phyloP scores from a whole-genome alignment of 371 early-diverging fungal genomes.

The Parasitella parasitica region DNA sequence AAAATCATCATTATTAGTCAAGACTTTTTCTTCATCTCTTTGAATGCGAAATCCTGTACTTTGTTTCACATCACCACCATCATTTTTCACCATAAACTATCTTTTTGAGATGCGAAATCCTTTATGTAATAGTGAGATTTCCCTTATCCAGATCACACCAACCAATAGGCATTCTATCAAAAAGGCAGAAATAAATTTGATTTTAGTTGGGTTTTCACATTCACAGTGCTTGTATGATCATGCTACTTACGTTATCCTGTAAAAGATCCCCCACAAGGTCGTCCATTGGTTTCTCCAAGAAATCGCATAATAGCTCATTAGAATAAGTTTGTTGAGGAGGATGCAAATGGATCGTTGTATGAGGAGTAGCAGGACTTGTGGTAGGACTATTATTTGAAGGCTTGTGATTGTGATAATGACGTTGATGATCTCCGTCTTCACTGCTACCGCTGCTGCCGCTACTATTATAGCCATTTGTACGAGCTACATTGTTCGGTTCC shows the following conservation, averaged over 20 bases:
- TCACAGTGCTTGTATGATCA: too few species aligned
- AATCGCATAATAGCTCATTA: not conserved
- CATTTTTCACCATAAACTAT: too few species aligned
- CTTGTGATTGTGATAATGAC: not conserved
- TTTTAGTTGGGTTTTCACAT: not conserved
- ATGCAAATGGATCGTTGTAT: not conserved
- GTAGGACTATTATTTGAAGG: not conserved
- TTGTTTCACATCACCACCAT: too few species aligned
- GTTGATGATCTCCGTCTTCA: not conserved
- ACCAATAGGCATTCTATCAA: conserved; percentile 1
- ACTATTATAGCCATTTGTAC: not conserved
- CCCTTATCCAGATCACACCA: not conserved
- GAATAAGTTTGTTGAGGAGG: not conserved
- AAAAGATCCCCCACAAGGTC: conserved; percentile 1
- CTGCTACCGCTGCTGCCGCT: not conserved
- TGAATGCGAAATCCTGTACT: too few species aligned
- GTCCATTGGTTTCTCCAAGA: not conserved
- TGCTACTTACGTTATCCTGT: not conserved
- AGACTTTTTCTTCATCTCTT: too few species aligned
- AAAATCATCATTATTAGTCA: too few species aligned
- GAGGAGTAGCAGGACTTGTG: not conserved
- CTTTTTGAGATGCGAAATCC: too few species aligned
- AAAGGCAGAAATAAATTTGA: not conserved
- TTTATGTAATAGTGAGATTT: not conserved
- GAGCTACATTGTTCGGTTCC: not conserved